Conservation (phyloP, 75 land plant genomes). For the Cryptomeria japonica region DNA sequence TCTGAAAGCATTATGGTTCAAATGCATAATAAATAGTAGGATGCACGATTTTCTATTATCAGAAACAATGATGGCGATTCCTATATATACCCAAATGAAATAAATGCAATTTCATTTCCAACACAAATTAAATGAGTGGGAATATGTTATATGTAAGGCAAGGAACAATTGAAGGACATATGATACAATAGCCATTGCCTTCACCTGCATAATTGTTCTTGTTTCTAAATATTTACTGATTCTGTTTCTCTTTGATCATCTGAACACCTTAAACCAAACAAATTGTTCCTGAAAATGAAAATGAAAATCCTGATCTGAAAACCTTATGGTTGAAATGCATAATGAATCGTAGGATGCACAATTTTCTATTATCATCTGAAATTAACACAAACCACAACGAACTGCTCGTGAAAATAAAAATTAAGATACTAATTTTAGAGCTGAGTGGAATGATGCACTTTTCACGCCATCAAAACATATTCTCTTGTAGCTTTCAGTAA, state of each 20-base stretch:
- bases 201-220: neutral
- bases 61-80: neutral
- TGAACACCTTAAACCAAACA: neutral
- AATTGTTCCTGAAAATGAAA: neutral
- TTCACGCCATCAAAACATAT: neutral
- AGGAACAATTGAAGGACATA: neutral
- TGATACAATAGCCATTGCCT: neutral
- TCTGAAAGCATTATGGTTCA: neutral
- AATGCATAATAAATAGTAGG: neutral
- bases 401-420: neutral
- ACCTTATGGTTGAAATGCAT: neutral
- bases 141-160: neutral
- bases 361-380: neutral
- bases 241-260: neutral
- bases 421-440: neutral
- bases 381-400: neutral
- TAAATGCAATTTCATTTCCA: neutral
- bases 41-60: neutral
- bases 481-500: neutral
- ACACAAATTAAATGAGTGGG: neutral
- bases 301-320: neutral
- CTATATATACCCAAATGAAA: neutral
- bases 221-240: neutral
- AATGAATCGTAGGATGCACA: neutral
- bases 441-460: neutral